Conservation (phyloP, 768 basidiomycete genomes). For the Psilocybe subaeruginosa region DNA sequence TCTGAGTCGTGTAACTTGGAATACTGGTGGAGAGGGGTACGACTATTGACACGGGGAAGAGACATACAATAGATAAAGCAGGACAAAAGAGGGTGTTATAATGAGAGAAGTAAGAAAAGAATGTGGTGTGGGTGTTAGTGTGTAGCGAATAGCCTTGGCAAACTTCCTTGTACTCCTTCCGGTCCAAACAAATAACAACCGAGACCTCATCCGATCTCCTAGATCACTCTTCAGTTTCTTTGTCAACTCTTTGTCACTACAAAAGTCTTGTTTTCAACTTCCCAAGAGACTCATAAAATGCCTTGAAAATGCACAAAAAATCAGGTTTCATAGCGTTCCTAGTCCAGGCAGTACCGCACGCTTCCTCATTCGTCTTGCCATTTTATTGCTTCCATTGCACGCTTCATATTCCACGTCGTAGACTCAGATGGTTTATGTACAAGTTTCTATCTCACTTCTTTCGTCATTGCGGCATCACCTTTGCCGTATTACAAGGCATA, state of each 20-base stretch:
- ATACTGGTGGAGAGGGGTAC: slow-evolving; percentile 33
- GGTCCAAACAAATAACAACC: slow-evolving; percentile 13
- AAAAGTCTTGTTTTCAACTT: no score
- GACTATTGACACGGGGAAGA: slow-evolving; percentile 31
- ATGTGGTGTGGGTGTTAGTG: slow-evolving; percentile 13
- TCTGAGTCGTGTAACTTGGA: background rate
- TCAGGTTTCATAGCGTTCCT: no score
- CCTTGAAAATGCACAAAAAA: background rate
- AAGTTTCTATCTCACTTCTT: background rate
- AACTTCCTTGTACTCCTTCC: background rate
- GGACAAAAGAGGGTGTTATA: slow-evolving; percentile 14
- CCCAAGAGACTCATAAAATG: background rate
- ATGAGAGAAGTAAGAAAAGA: slow-evolving; percentile 19
- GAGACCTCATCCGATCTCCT: background rate
- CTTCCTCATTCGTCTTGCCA: background rate
- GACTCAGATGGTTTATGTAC: background rate
- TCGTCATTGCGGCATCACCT: background rate
- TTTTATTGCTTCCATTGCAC: background rate
- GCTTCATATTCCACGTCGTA: background rate
- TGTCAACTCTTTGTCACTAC: background rate
- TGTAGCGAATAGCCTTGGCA: slow-evolving; percentile 5
- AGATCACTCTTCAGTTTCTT: background rate
- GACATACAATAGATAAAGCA: slow-evolving; percentile 23
- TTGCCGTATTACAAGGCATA: background rate
- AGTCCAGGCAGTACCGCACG: background rate